Conservation (phyloP, 2,329 filamentous ascomycete genomes). For the Fusarium hainanense region DNA sequence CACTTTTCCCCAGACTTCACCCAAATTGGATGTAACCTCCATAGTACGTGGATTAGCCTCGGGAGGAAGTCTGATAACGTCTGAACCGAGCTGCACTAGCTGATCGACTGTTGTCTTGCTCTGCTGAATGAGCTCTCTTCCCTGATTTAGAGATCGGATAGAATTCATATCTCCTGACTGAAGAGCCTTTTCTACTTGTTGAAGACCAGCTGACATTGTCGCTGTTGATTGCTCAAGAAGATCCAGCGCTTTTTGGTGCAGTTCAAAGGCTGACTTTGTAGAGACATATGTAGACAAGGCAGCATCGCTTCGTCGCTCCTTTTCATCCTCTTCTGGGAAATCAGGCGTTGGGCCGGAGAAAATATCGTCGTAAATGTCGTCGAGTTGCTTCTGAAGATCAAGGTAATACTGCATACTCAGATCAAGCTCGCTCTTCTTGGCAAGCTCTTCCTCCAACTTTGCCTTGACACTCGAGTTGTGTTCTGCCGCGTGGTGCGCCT, state of each 20-base stretch:
- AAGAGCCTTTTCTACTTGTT: slow-evolving; percentile 56
- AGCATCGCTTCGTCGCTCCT: slow-evolving; percentile 53
- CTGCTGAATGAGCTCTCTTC: slow-evolving; percentile 17
- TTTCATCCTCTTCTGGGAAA: slow-evolving; percentile 64
- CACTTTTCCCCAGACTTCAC: slow-evolving; percentile 63
- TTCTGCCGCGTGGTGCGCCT: slow-evolving; percentile 58
- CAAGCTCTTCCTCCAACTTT: slow-evolving; percentile 55
- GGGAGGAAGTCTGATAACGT: slow-evolving; percentile 42
- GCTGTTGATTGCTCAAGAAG: slow-evolving; percentile 54
- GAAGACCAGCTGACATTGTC: slow-evolving; percentile 50
- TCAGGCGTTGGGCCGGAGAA: slow-evolving; percentile 64
- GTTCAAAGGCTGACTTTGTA: slow-evolving; percentile 50
- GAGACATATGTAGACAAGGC: slow-evolving; percentile 54
- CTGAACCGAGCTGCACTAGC: slow-evolving; percentile 24
- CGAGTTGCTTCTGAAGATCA: slow-evolving; percentile 59
- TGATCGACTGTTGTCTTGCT: slow-evolving; percentile 25
- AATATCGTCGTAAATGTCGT: slow-evolving; percentile 62
- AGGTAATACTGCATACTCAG: slow-evolving; percentile 50
- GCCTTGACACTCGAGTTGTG: slow-evolving; percentile 54
- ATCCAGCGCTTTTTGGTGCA: slow-evolving; percentile 55
- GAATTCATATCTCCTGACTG: slow-evolving; percentile 48
- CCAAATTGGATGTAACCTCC: slow-evolving; percentile 47
- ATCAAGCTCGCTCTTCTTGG: slow-evolving; percentile 52
- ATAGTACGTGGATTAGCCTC: slow-evolving; percentile 59
- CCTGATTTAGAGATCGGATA: slow-evolving; percentile 25